phyloP scores from a whole-genome alignment of 2,329 filamentous ascomycete genomes.

The Bisporella sp. region DNA sequence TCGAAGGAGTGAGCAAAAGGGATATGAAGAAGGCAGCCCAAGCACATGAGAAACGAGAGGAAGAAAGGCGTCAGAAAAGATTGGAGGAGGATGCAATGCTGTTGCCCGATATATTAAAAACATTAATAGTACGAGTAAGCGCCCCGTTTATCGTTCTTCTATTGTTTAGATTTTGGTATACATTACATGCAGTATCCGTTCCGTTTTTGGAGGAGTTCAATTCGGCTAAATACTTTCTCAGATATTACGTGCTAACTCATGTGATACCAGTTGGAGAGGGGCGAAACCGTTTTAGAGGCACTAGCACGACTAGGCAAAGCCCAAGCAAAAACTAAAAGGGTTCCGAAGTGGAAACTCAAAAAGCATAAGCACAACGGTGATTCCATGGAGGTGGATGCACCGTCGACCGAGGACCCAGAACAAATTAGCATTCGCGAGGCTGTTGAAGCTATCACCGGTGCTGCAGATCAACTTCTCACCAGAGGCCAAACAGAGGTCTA shows the following conservation, averaged over 20 bases:
- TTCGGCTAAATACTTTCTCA: too few relatives aligned
- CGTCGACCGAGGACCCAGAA: slow-evolving; percentile 55
- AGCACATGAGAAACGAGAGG: slow-evolving; percentile 79
- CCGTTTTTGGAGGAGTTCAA: too few relatives aligned
- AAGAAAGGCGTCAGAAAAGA: slow-evolving; percentile 64
- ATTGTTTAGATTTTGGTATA: too few relatives aligned
- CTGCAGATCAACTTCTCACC: slow-evolving; percentile 78
- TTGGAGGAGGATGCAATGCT: slow-evolving; percentile 68
- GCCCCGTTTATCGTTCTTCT: slow-evolving; percentile 71
- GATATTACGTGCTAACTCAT: background rate
- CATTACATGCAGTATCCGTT: too few relatives aligned
- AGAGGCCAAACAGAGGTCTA: slow-evolving; percentile 87
- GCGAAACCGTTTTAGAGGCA: slow-evolving; percentile 1
- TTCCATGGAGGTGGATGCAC: slow-evolving; percentile 65
- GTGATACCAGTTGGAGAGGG: background rate
- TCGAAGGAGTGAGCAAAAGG: slow-evolving; percentile 88
- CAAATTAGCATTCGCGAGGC: slow-evolving; percentile 63
- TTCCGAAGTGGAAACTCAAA: slow-evolving; percentile 64
- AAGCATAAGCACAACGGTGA: slow-evolving; percentile 53
- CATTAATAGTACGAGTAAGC: slow-evolving; percentile 67
- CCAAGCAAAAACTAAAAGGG: slow-evolving; percentile 50
- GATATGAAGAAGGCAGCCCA: slow-evolving; percentile 84
- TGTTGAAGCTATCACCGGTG: slow-evolving; percentile 79
- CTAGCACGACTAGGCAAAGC: slow-evolving; percentile 44
- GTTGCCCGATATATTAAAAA: slow-evolving; percentile 65